Conservation (phyloP, 768 basidiomycete genomes). For the Suillus weaverae region DNA sequence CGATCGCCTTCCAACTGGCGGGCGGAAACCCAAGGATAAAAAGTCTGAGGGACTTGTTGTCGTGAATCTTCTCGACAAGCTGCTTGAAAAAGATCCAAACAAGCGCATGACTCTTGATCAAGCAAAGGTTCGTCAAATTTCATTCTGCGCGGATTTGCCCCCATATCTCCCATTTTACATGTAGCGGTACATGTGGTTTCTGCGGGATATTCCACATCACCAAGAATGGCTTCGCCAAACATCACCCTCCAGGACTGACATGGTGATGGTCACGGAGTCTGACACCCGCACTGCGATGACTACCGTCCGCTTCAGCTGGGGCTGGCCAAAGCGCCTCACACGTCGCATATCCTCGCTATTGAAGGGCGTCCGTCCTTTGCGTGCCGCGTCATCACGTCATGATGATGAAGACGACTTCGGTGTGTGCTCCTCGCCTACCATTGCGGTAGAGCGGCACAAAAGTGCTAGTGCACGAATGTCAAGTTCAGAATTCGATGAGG, state of each 20-base stretch:
- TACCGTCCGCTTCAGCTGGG: conserved; percentile 60
- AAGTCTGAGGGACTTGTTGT: conserved; percentile 59
- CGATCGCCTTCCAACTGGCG: conserved; percentile 65
- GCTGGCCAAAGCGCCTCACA: conserved; percentile 46
- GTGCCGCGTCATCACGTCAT: conserved; percentile 15
- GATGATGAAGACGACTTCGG: conserved; percentile 25
- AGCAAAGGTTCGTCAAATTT: conserved; percentile 64
- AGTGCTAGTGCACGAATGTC: conserved; percentile 18
- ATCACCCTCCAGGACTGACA: conserved; percentile 46
- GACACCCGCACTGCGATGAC: conserved; percentile 80
- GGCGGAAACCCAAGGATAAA: conserved; percentile 46
- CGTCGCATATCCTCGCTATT: conserved; percentile 51
- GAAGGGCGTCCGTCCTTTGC: conserved; percentile 39
- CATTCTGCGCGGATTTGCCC: conserved; percentile 11
- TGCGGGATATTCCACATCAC: conserved; percentile 64
- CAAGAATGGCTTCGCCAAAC: conserved; percentile 71
- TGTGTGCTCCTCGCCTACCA: conserved; percentile 32
- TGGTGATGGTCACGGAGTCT: conserved; percentile 65
- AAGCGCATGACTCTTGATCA: conserved; percentile 76
- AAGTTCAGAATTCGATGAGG: conserved; percentile 22
- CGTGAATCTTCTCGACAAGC: conserved; percentile 66
- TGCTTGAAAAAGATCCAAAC: conserved; percentile 79
- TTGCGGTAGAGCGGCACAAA: conserved; percentile 27
- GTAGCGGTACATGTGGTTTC: conserved; percentile 66
- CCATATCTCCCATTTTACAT: conserved; percentile 11